These are phyloP conservation scores for Neobulgaria alba DNA, from an alignment of 2,329 filamentous ascomycete genomes.

Conservation along the genomic window DNA sequence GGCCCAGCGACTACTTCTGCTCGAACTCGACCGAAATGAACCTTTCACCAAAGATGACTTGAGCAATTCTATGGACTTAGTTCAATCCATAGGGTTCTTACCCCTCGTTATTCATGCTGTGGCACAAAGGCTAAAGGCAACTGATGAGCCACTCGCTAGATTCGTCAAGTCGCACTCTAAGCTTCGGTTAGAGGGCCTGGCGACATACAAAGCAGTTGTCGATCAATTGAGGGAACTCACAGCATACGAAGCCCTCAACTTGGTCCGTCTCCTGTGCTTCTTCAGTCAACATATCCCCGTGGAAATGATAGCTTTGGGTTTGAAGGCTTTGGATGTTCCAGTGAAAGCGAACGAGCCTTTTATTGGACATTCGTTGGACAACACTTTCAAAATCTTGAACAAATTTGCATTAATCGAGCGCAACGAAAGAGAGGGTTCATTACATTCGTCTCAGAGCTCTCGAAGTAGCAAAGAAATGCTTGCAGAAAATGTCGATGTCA, in stretches of 20 bases:
- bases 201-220: constrained; percentile 39
- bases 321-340: constrained; percentile 39
- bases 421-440: constrained; percentile 33
- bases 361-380: constrained; percentile 30
- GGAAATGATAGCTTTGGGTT: constrained; percentile 50
- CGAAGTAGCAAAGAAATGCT: constrained; percentile 35
- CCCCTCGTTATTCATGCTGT: constrained; percentile 62
- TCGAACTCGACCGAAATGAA: constrained; percentile 50
- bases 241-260: constrained; percentile 48
- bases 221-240: constrained; percentile 40
- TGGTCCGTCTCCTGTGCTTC: constrained; percentile 57
- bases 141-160: constrained; percentile 50
- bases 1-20: constrained; percentile 51
- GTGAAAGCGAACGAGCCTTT: constrained; percentile 35
- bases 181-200: constrained; percentile 42
- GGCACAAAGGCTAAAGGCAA: constrained; percentile 51
- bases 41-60: constrained; percentile 45
- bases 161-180: constrained; percentile 50
- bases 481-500: constrained; percentile 40
- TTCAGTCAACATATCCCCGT: constrained; percentile 58
- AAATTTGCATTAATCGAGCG: constrained; percentile 44
- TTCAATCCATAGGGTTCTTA: constrained; percentile 53
- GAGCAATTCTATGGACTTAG: constrained; percentile 50
- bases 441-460: constrained; percentile 25
- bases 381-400: constrained; percentile 42